Conservation (phyloP, 1,284 basidiomycete species). For the Phlebopus sp. region DNA sequence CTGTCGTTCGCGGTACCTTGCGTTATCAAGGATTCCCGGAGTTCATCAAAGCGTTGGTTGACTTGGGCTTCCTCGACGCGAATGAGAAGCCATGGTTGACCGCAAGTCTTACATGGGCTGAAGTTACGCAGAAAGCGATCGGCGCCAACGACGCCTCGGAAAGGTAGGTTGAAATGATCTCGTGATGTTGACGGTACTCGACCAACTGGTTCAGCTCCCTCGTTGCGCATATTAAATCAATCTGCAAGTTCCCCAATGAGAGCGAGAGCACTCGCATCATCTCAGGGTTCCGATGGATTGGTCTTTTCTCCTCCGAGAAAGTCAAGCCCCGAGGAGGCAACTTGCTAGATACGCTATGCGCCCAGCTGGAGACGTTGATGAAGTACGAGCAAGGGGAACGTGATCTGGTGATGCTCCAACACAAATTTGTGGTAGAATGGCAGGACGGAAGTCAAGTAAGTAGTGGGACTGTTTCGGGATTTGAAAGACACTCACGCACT, state of each 20-base stretch:
- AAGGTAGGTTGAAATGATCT: constrained; percentile 43
- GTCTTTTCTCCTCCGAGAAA: constrained; percentile 78
- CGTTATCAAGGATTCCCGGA: constrained; percentile 99
- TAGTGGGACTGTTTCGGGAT: constrained; percentile 7
- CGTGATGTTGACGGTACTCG: constrained; percentile 8
- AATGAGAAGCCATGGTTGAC: constrained; percentile 77
- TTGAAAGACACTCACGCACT: constrained; percentile 10
- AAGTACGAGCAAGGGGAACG: constrained; percentile 89
- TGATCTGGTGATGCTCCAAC: constrained; percentile 96
- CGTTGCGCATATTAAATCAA: constrained; percentile 65
- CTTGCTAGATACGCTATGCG: constrained; percentile 94
- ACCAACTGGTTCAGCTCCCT: constrained; percentile 47
- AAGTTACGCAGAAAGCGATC: constrained; percentile 80
- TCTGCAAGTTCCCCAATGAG: constrained; percentile 71
- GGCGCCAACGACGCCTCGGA: constrained; percentile 72
- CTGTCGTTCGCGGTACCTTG: constrained; percentile 90
- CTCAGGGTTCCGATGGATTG: constrained; percentile 91
- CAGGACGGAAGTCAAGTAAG: constrained; percentile 73
- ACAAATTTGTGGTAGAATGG: constrained; percentile 92
- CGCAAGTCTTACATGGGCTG: constrained; percentile 74
- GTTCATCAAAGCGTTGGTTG: constrained; percentile 87
- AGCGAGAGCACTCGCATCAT: constrained; percentile 75
- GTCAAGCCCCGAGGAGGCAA: constrained; percentile 70
- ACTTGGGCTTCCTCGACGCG: constrained; percentile 86
- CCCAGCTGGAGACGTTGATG: constrained; percentile 88